phyloP scores from a whole-genome alignment of 2,329 filamentous ascomycete genomes.

The Septoria petroselini region DNA sequence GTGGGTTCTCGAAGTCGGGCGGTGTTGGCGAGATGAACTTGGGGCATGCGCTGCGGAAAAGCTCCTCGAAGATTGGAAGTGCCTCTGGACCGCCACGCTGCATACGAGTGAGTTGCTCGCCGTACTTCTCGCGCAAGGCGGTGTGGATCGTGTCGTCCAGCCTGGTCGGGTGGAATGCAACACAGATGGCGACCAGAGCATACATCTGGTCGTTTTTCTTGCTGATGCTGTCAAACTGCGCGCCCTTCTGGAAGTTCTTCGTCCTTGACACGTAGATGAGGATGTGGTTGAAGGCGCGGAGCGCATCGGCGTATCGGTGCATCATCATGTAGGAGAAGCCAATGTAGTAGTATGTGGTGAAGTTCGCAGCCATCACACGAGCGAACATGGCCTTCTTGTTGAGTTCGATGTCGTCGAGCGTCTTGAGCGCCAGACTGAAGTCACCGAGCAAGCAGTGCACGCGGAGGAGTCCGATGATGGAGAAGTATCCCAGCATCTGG shows the following conservation, averaged over 20 bases:
- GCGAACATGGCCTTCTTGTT: conserved; percentile 99
- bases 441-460: conserved; percentile 96
- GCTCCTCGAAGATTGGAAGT: conserved; percentile 94
- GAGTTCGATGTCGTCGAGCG: conserved; percentile 97
- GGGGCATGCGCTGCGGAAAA: conserved; percentile 96
- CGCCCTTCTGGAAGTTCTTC: conserved; percentile 99
- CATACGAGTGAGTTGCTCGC: conserved; percentile 93
- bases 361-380: conserved; percentile 98
- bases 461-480: conserved; percentile 92
- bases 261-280: conserved; percentile 97
- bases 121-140: conserved; percentile 96
- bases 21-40: conserved; percentile 99
- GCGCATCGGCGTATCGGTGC: conserved; percentile 97
- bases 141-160: conserved; percentile 99
- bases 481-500: conserved; percentile 98
- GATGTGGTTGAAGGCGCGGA: conserved; percentile 99
- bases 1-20: conserved; percentile 95
- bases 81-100: conserved; percentile 94
- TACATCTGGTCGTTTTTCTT: conserved; percentile 99
- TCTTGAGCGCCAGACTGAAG: conserved; percentile 97
- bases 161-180: conserved; percentile 93
- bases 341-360: conserved; percentile 99
- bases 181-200: conserved; percentile 96
- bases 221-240: conserved; percentile 95
- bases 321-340: conserved; percentile 99